Percentiles rank a stretch among this genome's conserved stretches.
phyloP scores from a whole-genome alignment of 768 basidiomycete genomes.

The Hericium coralloides region DNA sequence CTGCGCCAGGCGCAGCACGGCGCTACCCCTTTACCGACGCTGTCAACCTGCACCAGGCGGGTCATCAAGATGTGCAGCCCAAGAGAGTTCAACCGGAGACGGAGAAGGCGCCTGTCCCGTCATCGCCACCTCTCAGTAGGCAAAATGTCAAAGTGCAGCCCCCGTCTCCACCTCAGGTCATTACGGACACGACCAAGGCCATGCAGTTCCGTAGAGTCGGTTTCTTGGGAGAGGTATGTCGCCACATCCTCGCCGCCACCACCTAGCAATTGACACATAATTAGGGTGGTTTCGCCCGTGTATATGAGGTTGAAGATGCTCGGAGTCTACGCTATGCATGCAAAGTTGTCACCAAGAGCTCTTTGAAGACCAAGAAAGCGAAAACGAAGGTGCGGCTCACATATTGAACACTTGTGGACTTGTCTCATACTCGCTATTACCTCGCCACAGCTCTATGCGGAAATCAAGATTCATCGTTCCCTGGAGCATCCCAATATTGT shows the following conservation, averaged over 20 bases:
- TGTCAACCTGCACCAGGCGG: conserved; percentile 6
- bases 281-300: conserved; percentile 90
- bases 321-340: conserved; percentile 65
- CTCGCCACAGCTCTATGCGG: conserved; percentile 74
- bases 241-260: not conserved
- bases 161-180: conserved; percentile 72
- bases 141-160: conserved; percentile 80
- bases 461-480: conserved; percentile 95
- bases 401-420: not conserved
- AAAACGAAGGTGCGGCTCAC: conserved; percentile 74
- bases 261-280: not conserved
- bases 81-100: conserved; percentile 1
- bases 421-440: not conserved
- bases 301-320: conserved; percentile 85
- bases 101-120: conserved; percentile 2
- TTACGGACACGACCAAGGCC: conserved; percentile 51
- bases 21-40: conserved; percentile 14
- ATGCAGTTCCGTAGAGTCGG: conserved; percentile 63
- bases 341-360: conserved; percentile 91
- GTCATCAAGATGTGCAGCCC: conserved; percentile 3
- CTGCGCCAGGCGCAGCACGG: conserved; percentile 6
- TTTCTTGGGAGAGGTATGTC: conserved; percentile 81
- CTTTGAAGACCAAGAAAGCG: conserved; percentile 91
- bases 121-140: conserved; percentile 65
- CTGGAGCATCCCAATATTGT: conserved; percentile 92